A percentile compares a stretch with the other conserved stretches of the same genome.
These are phyloP conservation scores for Colletotrichum tofieldiae DNA, from an alignment of 2,329 filamentous ascomycete species.

Conservation along the genomic window DNA sequence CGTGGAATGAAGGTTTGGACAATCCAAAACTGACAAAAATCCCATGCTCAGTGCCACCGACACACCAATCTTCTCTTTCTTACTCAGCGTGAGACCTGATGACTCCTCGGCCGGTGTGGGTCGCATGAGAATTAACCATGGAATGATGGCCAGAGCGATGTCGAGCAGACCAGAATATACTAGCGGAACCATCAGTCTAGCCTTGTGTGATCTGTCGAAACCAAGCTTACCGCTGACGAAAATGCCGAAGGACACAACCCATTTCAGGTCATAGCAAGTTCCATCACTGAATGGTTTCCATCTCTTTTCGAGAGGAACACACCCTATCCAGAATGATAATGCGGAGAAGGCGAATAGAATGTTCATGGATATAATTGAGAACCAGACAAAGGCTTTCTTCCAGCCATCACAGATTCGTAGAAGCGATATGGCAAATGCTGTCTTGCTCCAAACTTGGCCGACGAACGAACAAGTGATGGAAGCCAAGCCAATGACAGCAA, in stretches of 20 bases:
- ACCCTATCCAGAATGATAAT: constrained; percentile 47
- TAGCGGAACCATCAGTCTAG: constrained; percentile 6
- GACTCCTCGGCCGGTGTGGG: constrained; percentile 29
- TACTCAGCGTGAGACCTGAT: constrained; percentile 39
- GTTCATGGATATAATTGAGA: constrained; percentile 52
- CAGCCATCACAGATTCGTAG: constrained; percentile 50
- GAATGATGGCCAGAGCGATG: constrained; percentile 55
- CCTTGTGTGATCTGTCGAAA: too few species aligned
- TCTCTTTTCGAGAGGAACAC: constrained; percentile 42
- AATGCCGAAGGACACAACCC: constrained; percentile 40
- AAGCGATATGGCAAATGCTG: constrained; percentile 56
- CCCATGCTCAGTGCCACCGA: constrained; percentile 54
- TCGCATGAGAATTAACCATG: constrained; percentile 56
- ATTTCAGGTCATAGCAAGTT: constrained; percentile 34
- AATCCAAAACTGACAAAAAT: constrained; percentile 35
- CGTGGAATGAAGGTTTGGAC: not conserved
- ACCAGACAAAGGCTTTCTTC: constrained; percentile 50
- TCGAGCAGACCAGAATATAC: constrained; percentile 53
- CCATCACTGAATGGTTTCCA: constrained; percentile 42
- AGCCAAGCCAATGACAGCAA: constrained; percentile 42
- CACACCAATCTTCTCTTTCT: constrained; percentile 55
- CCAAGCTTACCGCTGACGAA: constrained; percentile 32
- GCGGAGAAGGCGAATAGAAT: constrained; percentile 44
- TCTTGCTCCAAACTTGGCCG: constrained; percentile 56
- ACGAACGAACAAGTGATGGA: constrained; percentile 51